Percentiles rank a stretch among this genome's conserved stretches.
phyloP scores from a whole-genome alignment of 345 rosid genomes.

The Combretum micranthum region DNA sequence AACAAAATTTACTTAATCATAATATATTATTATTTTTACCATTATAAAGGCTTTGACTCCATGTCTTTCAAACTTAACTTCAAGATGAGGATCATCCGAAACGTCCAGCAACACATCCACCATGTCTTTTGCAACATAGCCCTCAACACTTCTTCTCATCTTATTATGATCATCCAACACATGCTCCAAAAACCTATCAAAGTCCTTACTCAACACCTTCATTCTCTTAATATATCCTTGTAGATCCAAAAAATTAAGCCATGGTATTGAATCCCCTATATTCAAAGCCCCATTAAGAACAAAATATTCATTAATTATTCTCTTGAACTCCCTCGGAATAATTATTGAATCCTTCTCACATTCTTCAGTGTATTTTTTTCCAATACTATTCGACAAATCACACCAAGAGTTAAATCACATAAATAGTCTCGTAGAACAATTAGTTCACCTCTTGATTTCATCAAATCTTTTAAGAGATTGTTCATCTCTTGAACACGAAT shows the following conservation, averaged over 20 bases:
- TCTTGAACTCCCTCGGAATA: constrained; percentile 36
- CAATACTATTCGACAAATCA: constrained; percentile 50
- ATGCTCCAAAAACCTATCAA: constrained; percentile 14
- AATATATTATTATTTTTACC: background rate
- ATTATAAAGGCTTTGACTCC: constrained; percentile 4
- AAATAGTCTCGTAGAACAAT: constrained; percentile 7
- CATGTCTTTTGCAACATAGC: constrained; percentile 3
- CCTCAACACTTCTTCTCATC: background rate
- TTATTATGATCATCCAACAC: constrained; percentile 4
- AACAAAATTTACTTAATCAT: no score
- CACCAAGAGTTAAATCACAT: constrained; percentile 24
- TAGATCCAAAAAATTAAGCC: constrained; percentile 12
- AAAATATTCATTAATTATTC: constrained; percentile 50
- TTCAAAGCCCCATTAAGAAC: constrained; percentile 10
- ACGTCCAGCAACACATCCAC: constrained; percentile 1
- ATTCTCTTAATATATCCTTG: constrained; percentile 18
- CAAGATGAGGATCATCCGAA: constrained; percentile 4
- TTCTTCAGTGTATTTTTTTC: constrained; percentile 35
- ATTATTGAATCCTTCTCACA: constrained; percentile 10
- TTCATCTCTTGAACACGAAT: constrained; percentile 38
- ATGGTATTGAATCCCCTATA: constrained; percentile 16
- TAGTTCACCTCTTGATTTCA: constrained; percentile 4
- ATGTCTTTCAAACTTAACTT: constrained; percentile 4
- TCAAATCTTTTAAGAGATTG: constrained; percentile 9
- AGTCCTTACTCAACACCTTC: constrained; percentile 17